Evolutionary conservation across 2,329 filamentous ascomycete genomes (phyloP).

Genomic region (Peltaster fructicola): DNA sequence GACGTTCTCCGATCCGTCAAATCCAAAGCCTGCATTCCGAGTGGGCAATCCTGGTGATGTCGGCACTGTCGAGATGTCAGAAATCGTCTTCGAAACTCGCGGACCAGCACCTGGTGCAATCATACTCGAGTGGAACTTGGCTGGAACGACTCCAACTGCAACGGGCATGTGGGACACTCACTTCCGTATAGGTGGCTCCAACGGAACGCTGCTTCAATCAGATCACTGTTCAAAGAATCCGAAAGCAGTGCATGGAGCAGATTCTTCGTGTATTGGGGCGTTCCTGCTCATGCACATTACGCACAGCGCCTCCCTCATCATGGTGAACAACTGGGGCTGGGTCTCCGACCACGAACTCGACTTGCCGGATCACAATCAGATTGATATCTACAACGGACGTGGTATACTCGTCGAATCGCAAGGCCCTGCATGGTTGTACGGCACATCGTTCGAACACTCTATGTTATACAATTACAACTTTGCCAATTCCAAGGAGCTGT

Average conservation of each 20-base stretch:
- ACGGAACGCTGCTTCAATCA: conserved; percentile 48
- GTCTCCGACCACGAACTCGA: conserved; percentile 84
- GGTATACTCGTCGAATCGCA: conserved; percentile 54
- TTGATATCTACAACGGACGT: conserved; percentile 73
- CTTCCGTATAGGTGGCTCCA: conserved; percentile 46
- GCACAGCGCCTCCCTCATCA: conserved; percentile 43
- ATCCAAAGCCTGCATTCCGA: conserved; percentile 72
- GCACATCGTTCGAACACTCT: conserved; percentile 46
- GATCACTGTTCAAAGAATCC: conserved; percentile 64
- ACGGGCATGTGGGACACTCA: conserved; percentile 86
- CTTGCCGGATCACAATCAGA: conserved; percentile 48
- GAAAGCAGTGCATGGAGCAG: conserved; percentile 30
- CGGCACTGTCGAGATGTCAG: conserved; percentile 72
- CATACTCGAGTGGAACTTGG: conserved; percentile 81
- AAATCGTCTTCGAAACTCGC: conserved; percentile 69
- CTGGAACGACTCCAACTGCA: conserved; percentile 44
- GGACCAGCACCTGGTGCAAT: conserved; percentile 76
- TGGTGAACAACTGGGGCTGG: conserved; percentile 90
- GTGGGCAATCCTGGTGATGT: conserved; percentile 60
- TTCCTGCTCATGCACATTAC: conserved; percentile 39
- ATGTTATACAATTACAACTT: conserved; percentile 68
- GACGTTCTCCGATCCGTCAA: conserved; percentile 54
- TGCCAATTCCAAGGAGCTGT: conserved; percentile 57
- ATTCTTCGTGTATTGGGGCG: conserved; percentile 51
- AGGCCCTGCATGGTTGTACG: conserved; percentile 37